These are phyloP conservation scores for Protomyces macrosporus DNA, from an alignment of 1,139 yeast species.

Conservation along the genomic window DNA sequence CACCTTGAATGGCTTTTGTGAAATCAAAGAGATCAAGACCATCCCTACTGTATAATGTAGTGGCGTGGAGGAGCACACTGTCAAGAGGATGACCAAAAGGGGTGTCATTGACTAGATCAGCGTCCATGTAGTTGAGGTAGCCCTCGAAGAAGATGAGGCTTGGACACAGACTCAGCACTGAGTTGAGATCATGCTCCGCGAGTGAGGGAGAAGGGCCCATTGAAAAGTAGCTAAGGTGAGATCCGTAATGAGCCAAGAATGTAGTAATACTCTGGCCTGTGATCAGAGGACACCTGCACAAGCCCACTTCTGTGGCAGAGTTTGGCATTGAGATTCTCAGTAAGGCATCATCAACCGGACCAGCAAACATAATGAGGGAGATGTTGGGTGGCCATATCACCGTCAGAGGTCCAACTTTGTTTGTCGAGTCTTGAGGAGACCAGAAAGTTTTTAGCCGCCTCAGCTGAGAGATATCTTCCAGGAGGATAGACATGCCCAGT, in stretches of 20 bases:
- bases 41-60: too few species aligned
- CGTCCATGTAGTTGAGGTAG: conserved; percentile 75
- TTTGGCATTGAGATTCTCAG: conserved; percentile 63
- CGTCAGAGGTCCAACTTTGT: conserved; percentile 12
- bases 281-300: conserved; percentile 82
- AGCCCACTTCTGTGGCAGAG: conserved; percentile 64
- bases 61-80: conserved; percentile 55
- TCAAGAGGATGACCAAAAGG: conserved; percentile 54
- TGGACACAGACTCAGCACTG: conserved; percentile 70
- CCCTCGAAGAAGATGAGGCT: conserved; percentile 56
- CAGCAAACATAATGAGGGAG: conserved; percentile 69
- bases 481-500: conserved; percentile 71
- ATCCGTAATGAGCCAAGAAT: conserved; percentile 59
- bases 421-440: conserved; percentile 73
- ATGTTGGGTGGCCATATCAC: conserved; percentile 69
- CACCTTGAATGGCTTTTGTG: too few species aligned
- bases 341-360: conserved; percentile 83
- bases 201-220: conserved; percentile 87
- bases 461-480: conserved; percentile 60
- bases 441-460: conserved; percentile 64
- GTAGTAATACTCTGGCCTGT: conserved; percentile 54
- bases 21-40: too few species aligned
- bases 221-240: conserved; percentile 54
- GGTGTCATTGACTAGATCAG: conserved; percentile 39
- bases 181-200: conserved; percentile 64